A percentile compares a stretch with the other conserved stretches of the same genome.
Conservation (phyloP, 306 rosid genomes). For the Prunus campanulata region DNA sequence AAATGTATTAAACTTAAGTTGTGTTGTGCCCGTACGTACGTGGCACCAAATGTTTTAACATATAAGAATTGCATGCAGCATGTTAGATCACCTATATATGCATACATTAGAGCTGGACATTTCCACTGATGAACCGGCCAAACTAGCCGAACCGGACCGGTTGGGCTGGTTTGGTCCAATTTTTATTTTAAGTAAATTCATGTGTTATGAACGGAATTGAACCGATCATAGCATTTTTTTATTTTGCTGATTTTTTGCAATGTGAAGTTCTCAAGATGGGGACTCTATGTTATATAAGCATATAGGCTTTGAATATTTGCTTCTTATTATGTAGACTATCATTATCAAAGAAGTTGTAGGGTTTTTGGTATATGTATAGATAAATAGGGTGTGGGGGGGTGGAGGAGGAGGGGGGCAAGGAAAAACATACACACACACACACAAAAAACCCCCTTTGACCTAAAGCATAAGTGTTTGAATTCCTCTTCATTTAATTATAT, state of each 20-base stretch:
- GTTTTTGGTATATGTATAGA: not conserved
- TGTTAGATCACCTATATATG: not conserved
- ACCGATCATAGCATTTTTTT: too few relatives aligned
- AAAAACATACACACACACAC: not conserved
- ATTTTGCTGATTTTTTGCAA: too few relatives aligned
- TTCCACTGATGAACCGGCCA: too few relatives aligned
- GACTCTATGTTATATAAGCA: not conserved
- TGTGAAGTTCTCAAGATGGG: not conserved
- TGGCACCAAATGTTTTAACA: not conserved
- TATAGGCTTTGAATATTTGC: not conserved
- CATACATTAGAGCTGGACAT: too few relatives aligned
- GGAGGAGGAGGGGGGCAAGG: not conserved
- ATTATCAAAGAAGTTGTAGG: slow-evolving; percentile 7
- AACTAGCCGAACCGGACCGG: too few relatives aligned
- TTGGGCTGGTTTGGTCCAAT: too few relatives aligned
- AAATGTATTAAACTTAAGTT: not conserved
- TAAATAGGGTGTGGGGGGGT: not conserved
- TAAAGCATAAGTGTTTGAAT: not conserved
- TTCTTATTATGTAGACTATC: slow-evolving; percentile 15
- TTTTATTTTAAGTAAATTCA: too few relatives aligned
- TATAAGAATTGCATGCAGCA: not conserved
- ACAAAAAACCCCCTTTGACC: not conserved
- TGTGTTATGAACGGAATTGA: too few relatives aligned
- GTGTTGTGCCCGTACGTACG: not conserved
- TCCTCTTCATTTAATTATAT: not conserved